These are phyloP conservation scores for Pichia inconspicua DNA, from an alignment of 1,139 yeast species.

Conservation along the genomic window DNA sequence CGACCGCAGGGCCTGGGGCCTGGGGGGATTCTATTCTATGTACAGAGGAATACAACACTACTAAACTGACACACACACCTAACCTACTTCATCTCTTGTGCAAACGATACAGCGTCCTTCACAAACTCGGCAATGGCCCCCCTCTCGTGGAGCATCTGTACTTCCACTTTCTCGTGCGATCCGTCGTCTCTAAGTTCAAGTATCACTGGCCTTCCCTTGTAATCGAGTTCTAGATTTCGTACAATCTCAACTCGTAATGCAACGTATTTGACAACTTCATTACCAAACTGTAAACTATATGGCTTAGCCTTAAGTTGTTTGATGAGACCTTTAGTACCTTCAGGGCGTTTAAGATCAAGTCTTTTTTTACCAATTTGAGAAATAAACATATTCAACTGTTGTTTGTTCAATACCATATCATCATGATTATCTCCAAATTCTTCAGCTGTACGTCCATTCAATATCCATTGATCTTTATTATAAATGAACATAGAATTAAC, in stretches of 20 bases:
- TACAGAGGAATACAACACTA: too few species aligned
- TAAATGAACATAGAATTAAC: conserved; percentile 21
- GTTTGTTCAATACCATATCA: conserved; percentile 8
- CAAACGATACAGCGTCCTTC: conserved; percentile 1
- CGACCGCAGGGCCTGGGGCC: too few species aligned
- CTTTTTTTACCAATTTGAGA: conserved; percentile 11
- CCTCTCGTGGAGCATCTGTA: conserved; percentile 20
- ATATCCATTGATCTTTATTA: conserved; percentile 15
- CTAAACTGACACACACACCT: background rate
- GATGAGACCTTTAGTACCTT: conserved; percentile 8
- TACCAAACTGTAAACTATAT: conserved; percentile 7
- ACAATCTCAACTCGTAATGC: conserved; percentile 23
- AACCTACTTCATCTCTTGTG: background rate
- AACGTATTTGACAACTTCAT: conserved; percentile 7
- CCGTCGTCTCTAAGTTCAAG: conserved; percentile 22
- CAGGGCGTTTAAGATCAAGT: conserved; percentile 7
- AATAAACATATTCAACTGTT: conserved; percentile 8
- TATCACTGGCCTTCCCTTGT: conserved; percentile 21
- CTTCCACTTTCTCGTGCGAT: conserved; percentile 19
- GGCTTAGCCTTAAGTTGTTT: conserved; percentile 11
- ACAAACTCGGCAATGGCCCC: conserved; percentile 5
- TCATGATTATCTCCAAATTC: conserved; percentile 4
- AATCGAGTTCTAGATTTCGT: conserved; percentile 36
- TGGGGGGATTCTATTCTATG: too few species aligned
- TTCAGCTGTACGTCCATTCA: conserved; percentile 9